A percentile compares a stretch with the other conserved stretches of the same genome.
Conservation (phyloP, 495 filamentous ascomycete species). For the Lepidopterella palustris region DNA sequence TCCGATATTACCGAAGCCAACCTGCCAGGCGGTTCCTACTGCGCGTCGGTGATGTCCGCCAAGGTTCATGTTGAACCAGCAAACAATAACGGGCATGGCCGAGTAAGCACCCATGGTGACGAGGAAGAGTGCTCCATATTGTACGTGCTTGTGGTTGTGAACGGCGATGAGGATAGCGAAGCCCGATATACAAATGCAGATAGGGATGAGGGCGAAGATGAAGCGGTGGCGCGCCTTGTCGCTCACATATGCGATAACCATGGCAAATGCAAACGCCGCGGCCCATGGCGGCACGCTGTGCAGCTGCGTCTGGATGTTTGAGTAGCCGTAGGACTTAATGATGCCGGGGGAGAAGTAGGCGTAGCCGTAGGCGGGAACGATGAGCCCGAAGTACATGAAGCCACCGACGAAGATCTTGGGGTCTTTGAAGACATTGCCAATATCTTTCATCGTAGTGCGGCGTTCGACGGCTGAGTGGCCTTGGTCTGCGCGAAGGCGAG, state of each 20-base stretch:
- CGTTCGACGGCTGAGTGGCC: slow-evolving; percentile 58
- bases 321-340: slow-evolving; percentile 41
- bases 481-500: slow-evolving; percentile 69
- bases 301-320: slow-evolving; percentile 44
- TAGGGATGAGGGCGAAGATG: slow-evolving; percentile 34
- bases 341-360: slow-evolving; percentile 65
- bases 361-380: slow-evolving; percentile 78
- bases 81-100: slow-evolving; percentile 78
- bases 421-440: slow-evolving; percentile 63
- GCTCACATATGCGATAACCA: slow-evolving; percentile 35
- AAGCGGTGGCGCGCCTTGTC: slow-evolving; percentile 35
- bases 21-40: slow-evolving; percentile 81
- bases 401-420: slow-evolving; percentile 68
- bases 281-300: slow-evolving; percentile 45
- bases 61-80: slow-evolving; percentile 93
- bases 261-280: slow-evolving; percentile 39
- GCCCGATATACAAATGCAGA: slow-evolving; percentile 42
- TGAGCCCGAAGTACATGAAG: slow-evolving; percentile 84
- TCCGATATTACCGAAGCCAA: slow-evolving; percentile 91
- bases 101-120: slow-evolving; percentile 42
- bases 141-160: slow-evolving; percentile 33
- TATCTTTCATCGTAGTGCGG: slow-evolving; percentile 55
- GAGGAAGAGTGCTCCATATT: slow-evolving; percentile 40
- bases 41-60: slow-evolving; percentile 78
- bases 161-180: slow-evolving; percentile 38